These are phyloP conservation scores for Pythium sp. DNA, from an alignment of 352 stramenopile genomes.

Conservation along the genomic window DNA sequence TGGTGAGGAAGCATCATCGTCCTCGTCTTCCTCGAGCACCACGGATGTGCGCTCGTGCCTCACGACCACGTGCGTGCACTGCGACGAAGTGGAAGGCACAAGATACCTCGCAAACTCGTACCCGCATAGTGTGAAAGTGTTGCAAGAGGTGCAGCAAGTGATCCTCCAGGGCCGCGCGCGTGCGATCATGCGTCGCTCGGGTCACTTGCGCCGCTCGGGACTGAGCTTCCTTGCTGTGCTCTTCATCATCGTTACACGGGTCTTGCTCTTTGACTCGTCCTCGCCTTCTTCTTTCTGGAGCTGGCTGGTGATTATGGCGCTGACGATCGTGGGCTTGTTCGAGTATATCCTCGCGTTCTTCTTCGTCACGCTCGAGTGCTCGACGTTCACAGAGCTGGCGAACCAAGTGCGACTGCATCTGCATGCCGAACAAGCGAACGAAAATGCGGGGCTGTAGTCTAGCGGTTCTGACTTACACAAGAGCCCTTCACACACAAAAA, in stretches of 20 bases:
- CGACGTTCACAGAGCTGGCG: slow-evolving; percentile 70
- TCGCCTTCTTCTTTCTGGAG: slow-evolving; percentile 20
- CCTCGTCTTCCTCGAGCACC: slow-evolving; percentile 11
- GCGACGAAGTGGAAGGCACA: slow-evolving; percentile 33
- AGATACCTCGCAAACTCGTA: slow-evolving; percentile 22
- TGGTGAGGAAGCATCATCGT: slow-evolving; percentile 25
- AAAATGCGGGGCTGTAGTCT: slow-evolving; percentile 3
- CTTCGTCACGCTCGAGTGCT: slow-evolving; percentile 79
- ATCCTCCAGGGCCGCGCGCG: slow-evolving; percentile 39
- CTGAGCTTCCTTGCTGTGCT: slow-evolving; percentile 16
- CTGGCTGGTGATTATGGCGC: slow-evolving; percentile 32
- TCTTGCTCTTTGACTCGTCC: slow-evolving; percentile 29
- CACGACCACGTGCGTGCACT: slow-evolving; percentile 44
- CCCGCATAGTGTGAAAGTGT: slow-evolving; percentile 24
- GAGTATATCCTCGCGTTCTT: slow-evolving; percentile 81
- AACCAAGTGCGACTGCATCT: slow-evolving; percentile 70
- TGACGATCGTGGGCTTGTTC: slow-evolving; percentile 35
- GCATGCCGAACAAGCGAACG: slow-evolving; percentile 26
- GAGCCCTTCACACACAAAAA: not conserved
- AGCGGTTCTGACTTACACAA: not conserved
- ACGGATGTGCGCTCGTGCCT: slow-evolving; percentile 21
- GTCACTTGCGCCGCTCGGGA: slow-evolving; percentile 36
- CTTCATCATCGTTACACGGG: slow-evolving; percentile 17
- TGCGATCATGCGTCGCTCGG: slow-evolving; percentile 36
- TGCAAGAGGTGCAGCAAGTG: slow-evolving; percentile 45